Percentiles rank a stretch among this genome's conserved stretches.
Evolutionary conservation across 371 early-diverging fungal genomes (phyloP).

Genomic region (Phascolomyces articulosus): DNA sequence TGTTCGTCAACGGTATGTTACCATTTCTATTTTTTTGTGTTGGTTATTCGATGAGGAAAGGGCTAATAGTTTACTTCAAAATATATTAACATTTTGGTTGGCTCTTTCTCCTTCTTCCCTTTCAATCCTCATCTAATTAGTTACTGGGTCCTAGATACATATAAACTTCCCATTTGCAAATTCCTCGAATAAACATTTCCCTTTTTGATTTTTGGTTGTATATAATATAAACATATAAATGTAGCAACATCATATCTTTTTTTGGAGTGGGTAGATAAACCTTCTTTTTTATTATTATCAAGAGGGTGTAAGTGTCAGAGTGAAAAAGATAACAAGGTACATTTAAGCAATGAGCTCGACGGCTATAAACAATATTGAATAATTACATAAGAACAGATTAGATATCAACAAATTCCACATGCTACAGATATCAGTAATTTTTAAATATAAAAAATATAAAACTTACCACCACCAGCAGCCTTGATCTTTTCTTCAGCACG

Average conservation of each 20-base stretch:
- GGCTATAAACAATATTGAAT: too few relatives aligned
- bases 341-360: slow-evolving; percentile 57
- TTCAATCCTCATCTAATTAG: slow-evolving; percentile 4
- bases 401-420: too few relatives aligned
- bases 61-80: not conserved
- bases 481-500: slow-evolving; percentile 99
- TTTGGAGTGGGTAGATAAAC: not conserved
- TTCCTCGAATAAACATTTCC: slow-evolving; percentile 25
- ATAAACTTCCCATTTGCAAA: slow-evolving; percentile 79
- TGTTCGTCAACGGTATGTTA: slow-evolving; percentile 68
- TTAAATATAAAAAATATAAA: not conserved
- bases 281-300: not conserved
- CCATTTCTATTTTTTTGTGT: not conserved
- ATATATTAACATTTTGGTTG: too few relatives aligned
- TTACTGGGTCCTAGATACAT: slow-evolving; percentile 82
- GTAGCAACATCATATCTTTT: not conserved
- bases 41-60: too few relatives aligned
- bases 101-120: too few relatives aligned
- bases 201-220: not conserved
- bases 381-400: too few relatives aligned
- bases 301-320: too few relatives aligned
- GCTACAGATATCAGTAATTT: too few relatives aligned
- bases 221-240: slow-evolving; percentile 2
- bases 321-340: slow-evolving; percentile 1
- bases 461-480: slow-evolving; percentile 92